phyloP scores from a whole-genome alignment of 352 stramenopile genomes.

The Pythium biforme region DNA sequence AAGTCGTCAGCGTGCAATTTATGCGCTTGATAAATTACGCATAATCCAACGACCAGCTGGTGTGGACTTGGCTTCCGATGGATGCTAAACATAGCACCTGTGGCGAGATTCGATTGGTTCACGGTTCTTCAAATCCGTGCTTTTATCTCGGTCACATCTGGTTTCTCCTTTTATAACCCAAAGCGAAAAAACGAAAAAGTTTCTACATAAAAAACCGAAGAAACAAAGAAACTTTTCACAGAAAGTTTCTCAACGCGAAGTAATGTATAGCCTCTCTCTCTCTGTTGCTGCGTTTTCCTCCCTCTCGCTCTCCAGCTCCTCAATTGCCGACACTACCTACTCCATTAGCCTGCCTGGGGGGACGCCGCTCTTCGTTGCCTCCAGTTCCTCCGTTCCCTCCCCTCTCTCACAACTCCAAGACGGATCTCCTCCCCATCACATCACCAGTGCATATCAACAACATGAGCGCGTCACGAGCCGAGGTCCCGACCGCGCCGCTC shows the following conservation, averaged over 20 bases:
- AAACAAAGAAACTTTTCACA: slow-evolving; percentile 4
- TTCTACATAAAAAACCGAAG: background rate
- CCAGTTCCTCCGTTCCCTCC: background rate
- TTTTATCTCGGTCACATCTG: background rate
- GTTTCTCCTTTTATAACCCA: background rate
- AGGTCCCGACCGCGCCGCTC: slow-evolving; percentile 27
- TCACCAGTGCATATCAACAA: background rate
- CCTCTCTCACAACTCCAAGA: background rate
- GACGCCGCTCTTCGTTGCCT: background rate
- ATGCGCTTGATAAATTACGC: slow-evolving; percentile 2
- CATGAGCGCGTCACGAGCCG: slow-evolving; percentile 8
- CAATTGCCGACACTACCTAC: slow-evolving; percentile 13
- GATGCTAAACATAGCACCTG: slow-evolving; percentile 6
- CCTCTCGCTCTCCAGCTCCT: background rate
- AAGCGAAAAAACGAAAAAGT: background rate
- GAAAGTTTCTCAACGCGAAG: slow-evolving; percentile 11
- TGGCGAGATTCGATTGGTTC: slow-evolving; percentile 10
- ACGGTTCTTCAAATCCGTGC: background rate
- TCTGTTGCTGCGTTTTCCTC: background rate
- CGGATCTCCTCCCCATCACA: background rate
- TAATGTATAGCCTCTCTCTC: slow-evolving; percentile 23
- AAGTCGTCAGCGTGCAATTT: slow-evolving; percentile 11
- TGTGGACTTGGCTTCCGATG: background rate
- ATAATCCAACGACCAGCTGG: background rate
- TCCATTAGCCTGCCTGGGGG: background rate